These are phyloP conservation scores for Aspergillus alliaceus DNA, from an alignment of 2,329 filamentous ascomycete species.

Conservation along the genomic window DNA sequence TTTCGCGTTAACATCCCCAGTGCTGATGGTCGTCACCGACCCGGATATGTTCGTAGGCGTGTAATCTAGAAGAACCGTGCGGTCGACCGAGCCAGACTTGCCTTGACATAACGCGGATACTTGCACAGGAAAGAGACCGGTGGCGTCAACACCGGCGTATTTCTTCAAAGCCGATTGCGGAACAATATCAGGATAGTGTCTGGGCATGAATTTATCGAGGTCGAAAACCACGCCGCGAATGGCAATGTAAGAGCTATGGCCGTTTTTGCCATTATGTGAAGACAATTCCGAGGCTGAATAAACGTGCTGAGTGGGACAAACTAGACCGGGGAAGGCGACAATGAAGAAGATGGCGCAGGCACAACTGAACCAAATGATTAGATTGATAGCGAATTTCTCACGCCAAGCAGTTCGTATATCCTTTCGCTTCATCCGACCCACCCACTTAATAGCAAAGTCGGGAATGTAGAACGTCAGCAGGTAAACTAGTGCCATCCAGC, in stretches of 20 bases:
- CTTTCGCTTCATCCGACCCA: conserved; percentile 86
- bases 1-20: conserved; percentile 68
- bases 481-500: conserved; percentile 86
- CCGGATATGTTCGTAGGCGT: conserved; percentile 73
- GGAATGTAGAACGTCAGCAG: conserved; percentile 83
- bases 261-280: conserved; percentile 69
- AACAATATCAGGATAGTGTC: conserved; percentile 73
- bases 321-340: conserved; percentile 78
- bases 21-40: conserved; percentile 63
- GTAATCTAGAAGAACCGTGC: conserved; percentile 81
- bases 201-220: conserved; percentile 68
- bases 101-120: conserved; percentile 89
- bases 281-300: conserved; percentile 77
- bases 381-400: conserved; percentile 96
- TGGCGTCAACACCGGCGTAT: conserved; percentile 88
- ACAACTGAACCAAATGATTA: conserved; percentile 92
- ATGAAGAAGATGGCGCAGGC: conserved; percentile 81
- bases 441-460: conserved; percentile 72
- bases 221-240: conserved; percentile 91
- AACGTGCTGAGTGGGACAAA: conserved; percentile 90
- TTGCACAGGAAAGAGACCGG: conserved; percentile 85
- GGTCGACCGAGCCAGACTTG: conserved; percentile 63
- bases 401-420: conserved; percentile 92
- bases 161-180: conserved; percentile 65
- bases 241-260: conserved; percentile 66